Percentiles rank a stretch among this genome's conserved stretches.
These are phyloP conservation scores for Phytophthora lateralis DNA, from an alignment of 352 stramenopile species.

Conservation along the genomic window DNA sequence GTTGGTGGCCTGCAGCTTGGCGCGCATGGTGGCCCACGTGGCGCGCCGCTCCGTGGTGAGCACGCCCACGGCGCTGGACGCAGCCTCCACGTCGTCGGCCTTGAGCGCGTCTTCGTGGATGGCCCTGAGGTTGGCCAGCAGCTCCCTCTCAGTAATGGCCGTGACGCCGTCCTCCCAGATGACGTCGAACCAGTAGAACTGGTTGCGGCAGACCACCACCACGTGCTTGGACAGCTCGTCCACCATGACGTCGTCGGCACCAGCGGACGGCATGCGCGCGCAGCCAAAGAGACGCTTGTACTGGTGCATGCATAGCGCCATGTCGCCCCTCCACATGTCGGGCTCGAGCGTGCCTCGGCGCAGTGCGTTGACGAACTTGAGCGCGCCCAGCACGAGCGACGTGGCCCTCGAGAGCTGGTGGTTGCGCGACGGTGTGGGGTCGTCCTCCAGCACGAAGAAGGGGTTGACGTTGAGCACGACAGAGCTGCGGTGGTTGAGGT, in stretches of 20 bases:
- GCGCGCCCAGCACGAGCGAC: slow-evolving; percentile 89
- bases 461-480: slow-evolving; percentile 97
- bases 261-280: slow-evolving; percentile 81
- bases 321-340: slow-evolving; percentile 88
- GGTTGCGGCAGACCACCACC: slow-evolving; percentile 92
- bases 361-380: slow-evolving; percentile 93
- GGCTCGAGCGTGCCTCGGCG: slow-evolving; percentile 90
- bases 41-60: slow-evolving; percentile 92
- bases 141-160: slow-evolving; percentile 90
- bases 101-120: slow-evolving; percentile 89
- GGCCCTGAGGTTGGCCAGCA: slow-evolving; percentile 90
- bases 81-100: slow-evolving; percentile 56
- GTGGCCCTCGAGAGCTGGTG: slow-evolving; percentile 91
- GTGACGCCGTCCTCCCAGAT: slow-evolving; percentile 87
- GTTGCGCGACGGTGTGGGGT: slow-evolving; percentile 87
- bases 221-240: slow-evolving; percentile 90
- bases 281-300: slow-evolving; percentile 93
- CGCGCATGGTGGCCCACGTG: slow-evolving; percentile 90
- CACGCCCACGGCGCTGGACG: slow-evolving; percentile 84
- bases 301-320: slow-evolving; percentile 96
- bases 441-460: slow-evolving; percentile 95
- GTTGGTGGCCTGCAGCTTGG: slow-evolving; percentile 76
- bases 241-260: slow-evolving; percentile 82
- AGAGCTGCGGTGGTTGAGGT: slow-evolving; percentile 91
- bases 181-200: slow-evolving; percentile 96